Percentiles rank a stretch among this genome's conserved stretches.
These are phyloP conservation scores for Melanopsichium pennsylvanicum DNA, from an alignment of 1,284 basidiomycete genomes.

Conservation along the genomic window DNA sequence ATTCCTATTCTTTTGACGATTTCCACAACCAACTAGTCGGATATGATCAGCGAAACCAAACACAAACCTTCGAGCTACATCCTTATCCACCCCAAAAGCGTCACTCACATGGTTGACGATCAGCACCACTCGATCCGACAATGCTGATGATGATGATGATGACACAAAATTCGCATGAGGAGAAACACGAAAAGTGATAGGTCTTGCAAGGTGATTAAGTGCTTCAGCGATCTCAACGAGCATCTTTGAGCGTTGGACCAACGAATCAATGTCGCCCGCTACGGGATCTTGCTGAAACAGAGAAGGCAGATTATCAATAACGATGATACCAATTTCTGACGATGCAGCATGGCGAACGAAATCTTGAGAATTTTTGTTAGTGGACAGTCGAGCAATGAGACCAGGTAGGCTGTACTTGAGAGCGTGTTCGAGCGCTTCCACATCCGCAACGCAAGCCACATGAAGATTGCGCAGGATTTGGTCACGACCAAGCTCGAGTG, in stretches of 20 bases:
- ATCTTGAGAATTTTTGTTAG: too few relatives aligned
- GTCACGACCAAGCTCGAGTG: constrained; percentile 14
- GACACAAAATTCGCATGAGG: too few relatives aligned
- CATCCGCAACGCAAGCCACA: constrained; percentile 34
- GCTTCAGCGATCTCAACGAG: constrained; percentile 41
- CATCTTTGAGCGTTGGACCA: constrained; percentile 28
- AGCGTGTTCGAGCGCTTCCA: constrained; percentile 47
- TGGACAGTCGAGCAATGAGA: constrained; percentile 11
- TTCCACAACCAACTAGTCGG: too few relatives aligned
- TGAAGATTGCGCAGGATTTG: constrained; percentile 32
- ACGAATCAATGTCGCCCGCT: constrained; percentile 21
- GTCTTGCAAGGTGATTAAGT: constrained; percentile 31
- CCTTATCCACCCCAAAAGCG: constrained; percentile 46
- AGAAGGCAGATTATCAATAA: constrained; percentile 51
- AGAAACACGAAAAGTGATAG: too few relatives aligned
- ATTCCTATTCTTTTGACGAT: too few relatives aligned
- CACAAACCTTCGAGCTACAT: constrained; percentile 27
- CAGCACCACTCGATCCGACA: constrained; percentile 19
- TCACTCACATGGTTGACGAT: constrained; percentile 58
- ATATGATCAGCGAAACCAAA: constrained; percentile 18
- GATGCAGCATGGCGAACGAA: not conserved
- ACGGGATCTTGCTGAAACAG: constrained; percentile 52
- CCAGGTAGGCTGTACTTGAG: constrained; percentile 53
- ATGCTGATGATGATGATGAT: too few relatives aligned
- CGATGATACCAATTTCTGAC: constrained; percentile 28